Conservation (phyloP, 768 basidiomycete species). For the Tephrocybe sp. region DNA sequence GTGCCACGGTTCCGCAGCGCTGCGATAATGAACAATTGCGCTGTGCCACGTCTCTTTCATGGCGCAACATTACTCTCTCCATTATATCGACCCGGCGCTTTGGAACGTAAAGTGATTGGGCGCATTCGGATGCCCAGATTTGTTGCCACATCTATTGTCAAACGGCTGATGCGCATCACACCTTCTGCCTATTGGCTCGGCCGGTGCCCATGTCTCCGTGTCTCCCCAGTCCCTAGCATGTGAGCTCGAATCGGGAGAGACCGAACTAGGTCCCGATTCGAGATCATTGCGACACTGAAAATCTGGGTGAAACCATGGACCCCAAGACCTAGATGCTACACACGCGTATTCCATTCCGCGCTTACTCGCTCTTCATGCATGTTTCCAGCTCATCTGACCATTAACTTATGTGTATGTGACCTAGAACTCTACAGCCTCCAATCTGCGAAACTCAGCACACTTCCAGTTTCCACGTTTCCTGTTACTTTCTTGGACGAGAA, state of each 20-base stretch:
- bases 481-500: no score
- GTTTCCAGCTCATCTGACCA: neutral
- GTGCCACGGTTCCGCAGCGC: neutral
- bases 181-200: constrained; percentile 4
- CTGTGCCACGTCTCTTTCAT: no score
- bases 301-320: neutral
- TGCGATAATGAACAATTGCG: neutral
- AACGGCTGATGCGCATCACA: constrained; percentile 14
- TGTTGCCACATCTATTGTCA: constrained; percentile 5
- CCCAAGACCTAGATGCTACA: neutral
- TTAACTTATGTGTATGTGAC: neutral
- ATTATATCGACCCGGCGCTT: neutral
- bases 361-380: neutral
- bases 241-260: constrained; percentile 9
- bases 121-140: constrained; percentile 9
- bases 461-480: no score
- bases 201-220: constrained; percentile 1
- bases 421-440: no score
- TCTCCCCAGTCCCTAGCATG: constrained; percentile 10
- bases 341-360: neutral
- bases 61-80: neutral
- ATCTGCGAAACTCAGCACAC: no score
- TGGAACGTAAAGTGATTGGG: constrained; percentile 4
- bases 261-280: constrained; percentile 5
- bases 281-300: constrained; percentile 5